Conservation (phyloP, 2,329 filamentous ascomycete genomes). For the Sporothrix brasiliensis region DNA sequence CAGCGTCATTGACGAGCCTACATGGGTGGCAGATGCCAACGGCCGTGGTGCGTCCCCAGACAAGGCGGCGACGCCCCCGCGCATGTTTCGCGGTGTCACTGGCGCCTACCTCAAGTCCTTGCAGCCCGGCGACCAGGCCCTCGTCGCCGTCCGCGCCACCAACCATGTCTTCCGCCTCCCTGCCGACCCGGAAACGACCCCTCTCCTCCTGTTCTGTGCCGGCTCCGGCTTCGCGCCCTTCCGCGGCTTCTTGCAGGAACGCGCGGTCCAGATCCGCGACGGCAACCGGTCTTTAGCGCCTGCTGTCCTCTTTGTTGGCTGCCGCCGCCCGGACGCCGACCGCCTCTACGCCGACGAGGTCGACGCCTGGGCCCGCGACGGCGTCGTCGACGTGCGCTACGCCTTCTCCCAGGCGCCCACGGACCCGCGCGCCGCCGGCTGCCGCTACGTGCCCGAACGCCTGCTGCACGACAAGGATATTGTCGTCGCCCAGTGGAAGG, state of each 20-base stretch:
- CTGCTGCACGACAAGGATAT: slow-evolving; percentile 49
- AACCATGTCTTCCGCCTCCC: slow-evolving; percentile 54
- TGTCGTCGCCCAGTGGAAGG: slow-evolving; percentile 43
- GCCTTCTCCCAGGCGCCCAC: slow-evolving; percentile 56
- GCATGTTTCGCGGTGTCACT: slow-evolving; percentile 58
- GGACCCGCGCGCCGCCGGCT: slow-evolving; percentile 49
- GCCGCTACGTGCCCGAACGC: slow-evolving; percentile 51
- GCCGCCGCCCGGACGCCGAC: slow-evolving; percentile 33
- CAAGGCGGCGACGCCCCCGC: background rate
- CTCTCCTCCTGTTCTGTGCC: slow-evolving; percentile 56
- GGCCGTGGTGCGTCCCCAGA: background rate
- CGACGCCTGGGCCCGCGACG: slow-evolving; percentile 60
- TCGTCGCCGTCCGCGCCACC: slow-evolving; percentile 55
- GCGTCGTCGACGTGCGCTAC: slow-evolving; percentile 63
- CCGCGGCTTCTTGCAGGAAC: slow-evolving; percentile 64
- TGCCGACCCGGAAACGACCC: slow-evolving; percentile 49
- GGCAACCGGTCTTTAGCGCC: slow-evolving; percentile 42
- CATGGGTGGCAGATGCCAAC: slow-evolving; percentile 42
- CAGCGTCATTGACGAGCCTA: slow-evolving; percentile 64
- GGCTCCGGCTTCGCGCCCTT: slow-evolving; percentile 64
- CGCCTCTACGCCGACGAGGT: slow-evolving; percentile 59
- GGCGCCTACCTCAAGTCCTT: slow-evolving; percentile 61
- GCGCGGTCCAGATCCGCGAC: slow-evolving; percentile 53
- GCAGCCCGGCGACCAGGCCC: slow-evolving; percentile 52
- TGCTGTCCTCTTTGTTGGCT: slow-evolving; percentile 36